A percentile compares a stretch with the other conserved stretches of the same genome.
These are phyloP conservation scores for Citrus australasica DNA, from an alignment of 345 rosid genomes.

Conservation along the genomic window DNA sequence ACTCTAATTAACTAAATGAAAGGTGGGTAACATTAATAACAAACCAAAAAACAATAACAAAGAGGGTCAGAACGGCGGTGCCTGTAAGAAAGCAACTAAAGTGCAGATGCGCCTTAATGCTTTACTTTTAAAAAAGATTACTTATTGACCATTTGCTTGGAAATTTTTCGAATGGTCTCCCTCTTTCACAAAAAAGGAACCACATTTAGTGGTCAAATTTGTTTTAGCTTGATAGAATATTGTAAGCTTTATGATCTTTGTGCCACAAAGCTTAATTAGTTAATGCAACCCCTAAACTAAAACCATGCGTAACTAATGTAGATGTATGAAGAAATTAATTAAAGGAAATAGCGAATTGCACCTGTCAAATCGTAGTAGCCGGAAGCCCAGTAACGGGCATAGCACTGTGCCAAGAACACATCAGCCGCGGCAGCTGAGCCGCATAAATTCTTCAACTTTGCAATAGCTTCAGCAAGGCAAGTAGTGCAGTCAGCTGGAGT, in stretches of 20 bases:
- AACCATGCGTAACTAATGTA: too few relatives aligned
- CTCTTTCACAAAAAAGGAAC: not conserved
- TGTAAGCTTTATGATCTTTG: not conserved
- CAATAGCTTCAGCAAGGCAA: constrained; percentile 63
- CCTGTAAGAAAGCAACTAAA: constrained; percentile 21
- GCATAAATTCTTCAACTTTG: constrained; percentile 56
- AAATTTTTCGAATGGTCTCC: not conserved
- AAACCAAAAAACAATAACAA: not conserved
- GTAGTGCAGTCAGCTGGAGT: constrained; percentile 53
- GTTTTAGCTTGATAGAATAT: not conserved
- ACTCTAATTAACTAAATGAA: not conserved
- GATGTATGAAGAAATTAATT: too few relatives aligned
- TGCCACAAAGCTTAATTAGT: too few relatives aligned
- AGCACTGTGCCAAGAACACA: constrained; percentile 79
- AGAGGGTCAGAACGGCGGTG: constrained; percentile 5
- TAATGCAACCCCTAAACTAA: too few relatives aligned
- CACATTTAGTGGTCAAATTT: not conserved
- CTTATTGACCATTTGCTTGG: constrained; percentile 9
- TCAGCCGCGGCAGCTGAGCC: constrained; percentile 88
- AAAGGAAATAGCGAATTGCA: not conserved
- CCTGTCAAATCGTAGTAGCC: constrained; percentile 78
- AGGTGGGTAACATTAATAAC: not conserved
- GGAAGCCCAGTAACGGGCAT: constrained; percentile 83
- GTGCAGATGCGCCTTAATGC: constrained; percentile 13
- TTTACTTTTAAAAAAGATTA: constrained; percentile 26